Percentiles rank a stretch among this genome's conserved stretches.
These are phyloP conservation scores for Blastocystis sp. DNA, from an alignment of 352 stramenopile species.

Conservation along the genomic window DNA sequence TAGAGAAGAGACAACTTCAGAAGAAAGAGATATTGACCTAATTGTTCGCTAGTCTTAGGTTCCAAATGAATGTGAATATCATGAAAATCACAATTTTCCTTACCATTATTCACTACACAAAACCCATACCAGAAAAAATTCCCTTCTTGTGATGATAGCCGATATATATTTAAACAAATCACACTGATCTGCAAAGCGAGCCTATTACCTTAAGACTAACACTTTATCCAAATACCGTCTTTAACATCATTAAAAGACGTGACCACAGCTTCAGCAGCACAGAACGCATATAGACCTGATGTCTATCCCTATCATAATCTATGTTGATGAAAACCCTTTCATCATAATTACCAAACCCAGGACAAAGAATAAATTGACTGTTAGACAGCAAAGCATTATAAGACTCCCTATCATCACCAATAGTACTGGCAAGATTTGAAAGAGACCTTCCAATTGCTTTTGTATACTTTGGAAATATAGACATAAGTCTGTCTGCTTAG, in stretches of 20 bases:
- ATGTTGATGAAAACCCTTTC: not conserved
- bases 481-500: not conserved
- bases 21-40: conserved; percentile 55
- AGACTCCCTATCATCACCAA: conserved; percentile 24
- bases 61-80: not conserved
- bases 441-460: conserved; percentile 19
- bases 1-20: conserved; percentile 63
- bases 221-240: not conserved
- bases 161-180: conserved; percentile 11
- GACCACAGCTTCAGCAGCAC: conserved; percentile 58
- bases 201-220: not conserved
- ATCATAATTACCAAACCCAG: conserved; percentile 1
- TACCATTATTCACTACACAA: not conserved
- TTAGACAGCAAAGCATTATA: not conserved
- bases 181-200: conserved; percentile 12
- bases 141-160: not conserved
- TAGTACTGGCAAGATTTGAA: conserved; percentile 37
- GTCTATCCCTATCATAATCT: conserved; percentile 25
- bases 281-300: conserved; percentile 25
- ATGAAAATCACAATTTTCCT: conserved; percentile 41
- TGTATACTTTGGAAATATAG: conserved; percentile 28
- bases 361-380: conserved; percentile 34
- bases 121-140: conserved; percentile 33
- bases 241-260: conserved; percentile 52
- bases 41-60: not conserved